phyloP scores from a whole-genome alignment of 2,329 filamentous ascomycete species.

The Pseudopithomyces maydicus region DNA sequence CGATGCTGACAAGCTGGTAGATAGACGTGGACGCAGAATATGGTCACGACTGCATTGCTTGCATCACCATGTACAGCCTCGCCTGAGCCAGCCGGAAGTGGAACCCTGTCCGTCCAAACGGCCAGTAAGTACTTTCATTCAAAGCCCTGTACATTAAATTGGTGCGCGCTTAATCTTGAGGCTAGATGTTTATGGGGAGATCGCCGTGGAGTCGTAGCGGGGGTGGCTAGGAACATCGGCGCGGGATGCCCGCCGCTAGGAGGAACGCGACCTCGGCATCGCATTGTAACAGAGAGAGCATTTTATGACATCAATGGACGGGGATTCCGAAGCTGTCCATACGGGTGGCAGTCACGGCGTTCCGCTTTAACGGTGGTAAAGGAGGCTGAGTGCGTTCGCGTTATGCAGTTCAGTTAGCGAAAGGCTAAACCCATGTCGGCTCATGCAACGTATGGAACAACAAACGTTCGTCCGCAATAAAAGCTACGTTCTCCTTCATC shows the following conservation, averaged over 20 bases:
- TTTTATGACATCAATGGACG: too few relatives aligned
- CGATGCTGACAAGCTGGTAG: background rate
- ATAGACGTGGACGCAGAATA: background rate
- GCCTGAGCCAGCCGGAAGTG: background rate
- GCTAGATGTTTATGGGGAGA: background rate
- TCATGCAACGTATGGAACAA: too few relatives aligned
- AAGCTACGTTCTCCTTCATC: too few relatives aligned
- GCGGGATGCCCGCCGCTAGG: slow-evolving; percentile 7
- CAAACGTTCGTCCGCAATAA: too few relatives aligned
- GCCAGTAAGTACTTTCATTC: background rate
- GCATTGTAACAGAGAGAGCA: background rate
- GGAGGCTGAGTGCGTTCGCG: too few relatives aligned
- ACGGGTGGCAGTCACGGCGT: too few relatives aligned
- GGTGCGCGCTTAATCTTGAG: slow-evolving; percentile 1
- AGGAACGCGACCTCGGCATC: background rate
- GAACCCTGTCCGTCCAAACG: background rate
- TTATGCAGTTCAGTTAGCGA: too few relatives aligned
- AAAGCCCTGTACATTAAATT: slow-evolving; percentile 5
- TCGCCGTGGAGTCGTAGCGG: background rate
- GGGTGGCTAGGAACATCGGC: slow-evolving; percentile 7
- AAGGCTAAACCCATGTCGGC: too few relatives aligned
- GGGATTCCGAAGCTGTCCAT: too few relatives aligned
- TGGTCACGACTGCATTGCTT: background rate
- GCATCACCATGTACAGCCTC: background rate
- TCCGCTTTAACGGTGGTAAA: too few relatives aligned